Base-by-base conservation (phyloP, 352 stramenopile species). In the Phytophthora multivora region DNA sequence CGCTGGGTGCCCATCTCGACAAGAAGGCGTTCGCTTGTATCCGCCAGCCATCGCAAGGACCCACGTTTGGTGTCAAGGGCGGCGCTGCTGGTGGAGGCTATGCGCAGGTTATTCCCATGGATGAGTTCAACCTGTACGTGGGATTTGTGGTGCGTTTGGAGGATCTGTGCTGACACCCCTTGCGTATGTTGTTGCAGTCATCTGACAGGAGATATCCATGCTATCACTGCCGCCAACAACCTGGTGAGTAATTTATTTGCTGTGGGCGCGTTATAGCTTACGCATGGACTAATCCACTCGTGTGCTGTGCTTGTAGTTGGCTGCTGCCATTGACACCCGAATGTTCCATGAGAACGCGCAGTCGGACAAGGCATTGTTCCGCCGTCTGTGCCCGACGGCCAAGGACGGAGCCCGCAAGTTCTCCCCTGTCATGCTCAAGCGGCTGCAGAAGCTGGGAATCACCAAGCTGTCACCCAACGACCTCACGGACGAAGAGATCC, bases 41-140 rank as follows among this genome's bases (percentile, higher is more conserved):
- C 64, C 93, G 97, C 36, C 97, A 99, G 71, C 97, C 98, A 13
- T 97, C 80, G 23, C 97, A 99, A 68, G 98, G 98, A 7, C 97
- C 98, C 11, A 99, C 95, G 25, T 99, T 99, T 77, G 97, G 97
- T 28, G 98, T 99, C 69, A 99, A 99, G 69, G 83, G 86, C 13
- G 77, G 86, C 6, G 85, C 86, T 54, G 86, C 87, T 11, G 86
- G 86, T 50, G 87, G 88, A 41, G 87, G 96, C 25, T 98, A 98
- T 73, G 83, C 94, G 4, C 97, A 99, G 71, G 95, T 98, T 23
- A 89, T 98, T 23, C 85, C 84, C 5, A 94, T 93, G 97, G 97
- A 99, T 69, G 96, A 99, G 69, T 99, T 99, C 71, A 99, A 99
- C 78, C 77, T 99, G 63, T 91, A 75, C 48, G 75, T 69, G 62